Percentiles rank a stretch among this genome's conserved stretches.
phyloP scores from a whole-genome alignment of 805 yeast genomes.

The Yarrowia bubula region DNA sequence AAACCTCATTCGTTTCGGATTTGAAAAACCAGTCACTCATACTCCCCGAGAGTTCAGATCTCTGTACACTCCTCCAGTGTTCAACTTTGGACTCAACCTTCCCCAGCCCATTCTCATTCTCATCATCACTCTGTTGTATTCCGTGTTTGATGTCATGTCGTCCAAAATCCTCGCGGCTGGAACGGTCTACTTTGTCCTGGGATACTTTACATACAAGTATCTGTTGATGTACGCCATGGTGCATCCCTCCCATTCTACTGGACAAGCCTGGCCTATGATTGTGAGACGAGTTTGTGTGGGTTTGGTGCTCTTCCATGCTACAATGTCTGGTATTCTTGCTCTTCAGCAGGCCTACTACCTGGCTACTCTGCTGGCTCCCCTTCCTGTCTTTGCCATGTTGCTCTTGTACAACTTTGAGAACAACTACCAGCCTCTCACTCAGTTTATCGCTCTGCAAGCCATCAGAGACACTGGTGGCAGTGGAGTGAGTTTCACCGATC shows the following conservation, averaged over 20 bases:
- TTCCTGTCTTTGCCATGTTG: slow-evolving; percentile 66
- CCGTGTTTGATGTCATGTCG: slow-evolving; percentile 61
- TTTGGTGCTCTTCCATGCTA: slow-evolving; percentile 75
- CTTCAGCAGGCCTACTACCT: slow-evolving; percentile 74
- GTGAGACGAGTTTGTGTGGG: slow-evolving; percentile 82
- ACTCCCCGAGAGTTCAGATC: slow-evolving; percentile 81
- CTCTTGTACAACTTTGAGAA: slow-evolving; percentile 78
- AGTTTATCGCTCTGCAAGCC: slow-evolving; percentile 84
- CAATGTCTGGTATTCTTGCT: slow-evolving; percentile 88
- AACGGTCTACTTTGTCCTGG: slow-evolving; percentile 74
- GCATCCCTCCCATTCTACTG: slow-evolving; percentile 96
- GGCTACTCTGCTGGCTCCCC: slow-evolving; percentile 69
- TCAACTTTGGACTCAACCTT: slow-evolving; percentile 84
- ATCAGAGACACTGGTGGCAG: slow-evolving; percentile 39
- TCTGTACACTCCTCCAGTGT: slow-evolving; percentile 81
- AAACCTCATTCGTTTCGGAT: slow-evolving; percentile 69
- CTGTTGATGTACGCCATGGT: slow-evolving; percentile 86
- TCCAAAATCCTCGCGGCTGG: slow-evolving; percentile 86
- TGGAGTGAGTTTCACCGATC: slow-evolving; percentile 23
- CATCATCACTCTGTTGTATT: slow-evolving; percentile 80
- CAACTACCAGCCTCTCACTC: slow-evolving; percentile 74
- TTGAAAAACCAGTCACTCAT: slow-evolving; percentile 59
- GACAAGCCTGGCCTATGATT: slow-evolving; percentile 91
- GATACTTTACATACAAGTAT: slow-evolving; percentile 86
- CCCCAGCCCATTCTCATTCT: slow-evolving; percentile 90